phyloP scores from a whole-genome alignment of 2,329 filamentous ascomycete species.

The Arthrobotrys conoides region DNA sequence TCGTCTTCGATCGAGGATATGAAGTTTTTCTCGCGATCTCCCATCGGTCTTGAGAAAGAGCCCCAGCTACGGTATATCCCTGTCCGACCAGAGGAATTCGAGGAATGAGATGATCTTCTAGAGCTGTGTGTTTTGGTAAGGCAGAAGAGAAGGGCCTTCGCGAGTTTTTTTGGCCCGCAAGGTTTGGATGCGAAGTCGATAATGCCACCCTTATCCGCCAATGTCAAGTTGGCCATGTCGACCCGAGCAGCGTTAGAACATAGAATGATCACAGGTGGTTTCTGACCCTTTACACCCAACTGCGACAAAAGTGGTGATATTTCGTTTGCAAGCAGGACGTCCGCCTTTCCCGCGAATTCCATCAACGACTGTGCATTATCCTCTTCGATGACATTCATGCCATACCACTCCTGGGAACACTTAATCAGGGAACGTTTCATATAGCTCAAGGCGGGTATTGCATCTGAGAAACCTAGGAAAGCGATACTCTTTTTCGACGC shows the following conservation, averaged over 20 bases:
- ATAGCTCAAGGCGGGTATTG: constrained; percentile 35
- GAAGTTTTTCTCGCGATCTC: constrained; percentile 36
- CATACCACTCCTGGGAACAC: constrained; percentile 66
- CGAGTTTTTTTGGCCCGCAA: constrained; percentile 67
- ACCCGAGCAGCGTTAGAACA: constrained; percentile 66
- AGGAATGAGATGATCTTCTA: constrained; percentile 43
- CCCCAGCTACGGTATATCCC: constrained; percentile 40
- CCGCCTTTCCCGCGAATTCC: constrained; percentile 44
- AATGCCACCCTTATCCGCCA: constrained; percentile 58
- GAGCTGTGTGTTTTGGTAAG: constrained; percentile 62
- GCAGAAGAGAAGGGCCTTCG: constrained; percentile 65
- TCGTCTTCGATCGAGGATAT: constrained; percentile 30
- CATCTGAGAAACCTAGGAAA: constrained; percentile 37
- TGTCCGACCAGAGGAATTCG: constrained; percentile 30
- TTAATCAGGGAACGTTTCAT: constrained; percentile 65
- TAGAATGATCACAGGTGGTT: constrained; percentile 65
- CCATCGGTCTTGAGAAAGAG: constrained; percentile 28
- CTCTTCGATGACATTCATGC: constrained; percentile 64
- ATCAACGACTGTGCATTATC: constrained; percentile 30
- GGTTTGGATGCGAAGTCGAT: constrained; percentile 67
- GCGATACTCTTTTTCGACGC: constrained; percentile 34
- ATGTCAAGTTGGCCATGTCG: constrained; percentile 59
- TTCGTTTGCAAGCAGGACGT: constrained; percentile 48
- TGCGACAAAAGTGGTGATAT: constrained; percentile 42
- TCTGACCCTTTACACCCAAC: constrained; percentile 30